A percentile compares a stretch with the other conserved stretches of the same genome.
Evolutionary conservation across 257 asterid genomes (phyloP).

Genomic region (Salvia hispanica): DNA sequence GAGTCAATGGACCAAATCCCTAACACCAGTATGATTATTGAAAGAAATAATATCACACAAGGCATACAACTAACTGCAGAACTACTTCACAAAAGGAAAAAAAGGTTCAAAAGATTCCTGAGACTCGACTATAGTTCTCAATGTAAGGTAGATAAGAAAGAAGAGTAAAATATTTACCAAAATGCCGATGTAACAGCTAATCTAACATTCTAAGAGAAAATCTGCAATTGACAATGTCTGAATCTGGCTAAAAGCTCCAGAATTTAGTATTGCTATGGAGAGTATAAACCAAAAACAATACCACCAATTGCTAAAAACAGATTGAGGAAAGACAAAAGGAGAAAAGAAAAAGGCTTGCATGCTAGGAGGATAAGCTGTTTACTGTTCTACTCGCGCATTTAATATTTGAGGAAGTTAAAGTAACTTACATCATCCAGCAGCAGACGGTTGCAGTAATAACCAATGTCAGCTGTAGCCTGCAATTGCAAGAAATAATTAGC

Average conservation of each 20-base stretch:
- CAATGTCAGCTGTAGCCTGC: conserved; percentile 89
- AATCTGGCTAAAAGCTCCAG: conserved; percentile 17
- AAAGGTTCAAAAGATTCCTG: neutral
- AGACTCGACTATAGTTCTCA: conserved; percentile 13
- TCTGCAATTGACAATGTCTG: conserved; percentile 6
- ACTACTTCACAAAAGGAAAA: conserved; percentile 14
- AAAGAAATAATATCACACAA: neutral
- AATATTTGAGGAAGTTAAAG: conserved; percentile 21
- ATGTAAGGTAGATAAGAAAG: conserved; percentile 1
- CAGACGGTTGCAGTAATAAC: conserved; percentile 84
- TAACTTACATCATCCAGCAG: conserved; percentile 97
- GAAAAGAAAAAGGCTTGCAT: neutral
- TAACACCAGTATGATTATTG: too few species aligned
- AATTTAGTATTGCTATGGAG: neutral
- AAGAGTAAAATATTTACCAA: neutral
- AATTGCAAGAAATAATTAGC: conserved; percentile 32
- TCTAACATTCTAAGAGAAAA: neutral
- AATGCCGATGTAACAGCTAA: neutral
- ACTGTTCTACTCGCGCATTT: neutral
- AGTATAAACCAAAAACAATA: neutral
- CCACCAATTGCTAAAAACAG: neutral
- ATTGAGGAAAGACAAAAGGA: neutral
- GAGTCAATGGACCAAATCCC: neutral
- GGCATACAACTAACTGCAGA: neutral
- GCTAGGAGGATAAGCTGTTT: neutral